Evolutionary conservation across 768 basidiomycete genomes (phyloP).

Genomic region (Ramaria rubella): DNA sequence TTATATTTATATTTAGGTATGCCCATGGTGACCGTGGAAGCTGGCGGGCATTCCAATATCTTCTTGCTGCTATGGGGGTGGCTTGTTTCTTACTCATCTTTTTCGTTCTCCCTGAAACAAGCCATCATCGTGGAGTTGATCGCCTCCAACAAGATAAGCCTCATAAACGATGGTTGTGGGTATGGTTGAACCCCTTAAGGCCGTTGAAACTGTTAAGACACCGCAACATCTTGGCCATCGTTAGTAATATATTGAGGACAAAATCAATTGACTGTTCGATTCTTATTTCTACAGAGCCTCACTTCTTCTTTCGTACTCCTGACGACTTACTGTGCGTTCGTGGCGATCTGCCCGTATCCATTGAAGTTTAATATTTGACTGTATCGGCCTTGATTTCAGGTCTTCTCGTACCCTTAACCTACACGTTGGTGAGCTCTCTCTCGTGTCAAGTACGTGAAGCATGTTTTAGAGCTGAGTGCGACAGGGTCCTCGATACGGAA

Average conservation of each 20-base stretch:
- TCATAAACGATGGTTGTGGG: background rate
- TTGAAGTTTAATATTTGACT: background rate
- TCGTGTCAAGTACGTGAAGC: background rate
- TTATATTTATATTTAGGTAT: background rate
- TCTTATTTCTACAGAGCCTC: background rate
- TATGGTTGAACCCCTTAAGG: slow-evolving; percentile 2
- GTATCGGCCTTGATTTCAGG: background rate
- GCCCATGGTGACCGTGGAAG: background rate
- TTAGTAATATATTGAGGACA: background rate
- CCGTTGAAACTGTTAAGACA: background rate
- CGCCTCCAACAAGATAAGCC: background rate
- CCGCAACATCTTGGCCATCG: background rate
- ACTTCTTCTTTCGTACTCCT: background rate
- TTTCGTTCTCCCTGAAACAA: slow-evolving; percentile 1
- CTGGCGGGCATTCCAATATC: slow-evolving; percentile 2
- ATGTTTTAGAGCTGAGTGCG: background rate
- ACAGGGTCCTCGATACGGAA: slow-evolving; percentile 4
- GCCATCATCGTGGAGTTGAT: slow-evolving; percentile 1
- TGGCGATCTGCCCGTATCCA: background rate
- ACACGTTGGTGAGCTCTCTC: background rate
- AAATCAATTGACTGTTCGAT: no score
- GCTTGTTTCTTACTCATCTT: background rate
- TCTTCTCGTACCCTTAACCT: slow-evolving; percentile 2
- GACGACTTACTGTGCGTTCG: background rate
- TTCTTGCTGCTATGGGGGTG: background rate